Evolutionary conservation across 2,329 filamentous ascomycete genomes (phyloP).

Genomic region (Xylariomycetidae sp.): DNA sequence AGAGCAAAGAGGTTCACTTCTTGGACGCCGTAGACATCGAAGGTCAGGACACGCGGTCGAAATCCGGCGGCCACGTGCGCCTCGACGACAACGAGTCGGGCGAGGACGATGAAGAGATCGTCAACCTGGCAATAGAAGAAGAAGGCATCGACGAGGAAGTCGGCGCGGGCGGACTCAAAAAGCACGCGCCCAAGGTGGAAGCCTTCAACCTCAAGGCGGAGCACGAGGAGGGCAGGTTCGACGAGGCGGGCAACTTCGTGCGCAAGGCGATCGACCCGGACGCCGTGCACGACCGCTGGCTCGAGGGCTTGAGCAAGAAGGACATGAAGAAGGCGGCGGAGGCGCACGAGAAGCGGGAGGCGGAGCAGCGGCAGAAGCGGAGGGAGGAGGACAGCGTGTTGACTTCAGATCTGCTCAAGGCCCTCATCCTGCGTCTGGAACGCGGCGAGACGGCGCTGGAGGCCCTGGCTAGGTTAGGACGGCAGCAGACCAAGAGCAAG

Average conservation of each 20-base stretch:
- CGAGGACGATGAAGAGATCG: conserved; percentile 62
- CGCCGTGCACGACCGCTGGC: conserved; percentile 85
- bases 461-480: conserved; percentile 76
- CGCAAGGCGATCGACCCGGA: conserved; percentile 86
- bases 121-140: conserved; percentile 70
- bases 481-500: conserved; percentile 48
- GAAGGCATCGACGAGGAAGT: conserved; percentile 83
- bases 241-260: conserved; percentile 86
- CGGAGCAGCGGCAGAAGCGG: conserved; percentile 66
- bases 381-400: conserved; percentile 70
- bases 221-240: conserved; percentile 88
- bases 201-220: conserved; percentile 92
- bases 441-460: conserved; percentile 83
- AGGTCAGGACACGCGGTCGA: conserved; percentile 72
- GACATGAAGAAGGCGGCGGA: conserved; percentile 85
- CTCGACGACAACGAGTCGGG: conserved; percentile 44
- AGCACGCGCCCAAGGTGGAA: conserved; percentile 88
- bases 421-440: conserved; percentile 69
- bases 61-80: conserved; percentile 67
- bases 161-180: conserved; percentile 84
- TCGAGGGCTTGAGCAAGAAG: conserved; percentile 88
- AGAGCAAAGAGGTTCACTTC: conserved; percentile 59
- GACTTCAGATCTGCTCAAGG: conserved; percentile 67
- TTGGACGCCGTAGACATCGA: conserved; percentile 62
- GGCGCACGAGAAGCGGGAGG: conserved; percentile 80